phyloP scores from a whole-genome alignment of 2,329 filamentous ascomycete genomes.

The Verticillium albo-atrum region DNA sequence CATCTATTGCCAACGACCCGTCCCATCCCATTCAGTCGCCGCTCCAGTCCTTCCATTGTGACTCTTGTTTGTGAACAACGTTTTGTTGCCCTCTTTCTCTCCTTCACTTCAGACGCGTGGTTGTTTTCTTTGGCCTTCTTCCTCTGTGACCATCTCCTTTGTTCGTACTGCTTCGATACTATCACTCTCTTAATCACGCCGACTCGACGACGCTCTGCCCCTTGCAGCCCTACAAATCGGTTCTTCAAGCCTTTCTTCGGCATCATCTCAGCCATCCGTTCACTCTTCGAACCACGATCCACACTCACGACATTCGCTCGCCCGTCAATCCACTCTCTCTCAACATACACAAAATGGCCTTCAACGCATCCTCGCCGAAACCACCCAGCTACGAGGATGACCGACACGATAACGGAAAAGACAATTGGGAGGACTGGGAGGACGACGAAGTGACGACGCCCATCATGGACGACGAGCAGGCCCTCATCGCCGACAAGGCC shows the following conservation, averaged over 20 bases:
- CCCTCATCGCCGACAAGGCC: constrained; percentile 17
- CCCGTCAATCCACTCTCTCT: background rate
- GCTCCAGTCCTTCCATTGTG: background rate
- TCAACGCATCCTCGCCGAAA: background rate
- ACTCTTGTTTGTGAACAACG: background rate
- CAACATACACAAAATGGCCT: constrained; percentile 4
- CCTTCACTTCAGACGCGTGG: background rate
- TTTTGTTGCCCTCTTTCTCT: background rate
- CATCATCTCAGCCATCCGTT: background rate
- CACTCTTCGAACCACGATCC: background rate
- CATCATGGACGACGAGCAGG: constrained; percentile 31
- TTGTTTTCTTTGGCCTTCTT: background rate
- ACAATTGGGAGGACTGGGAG: constrained; percentile 53
- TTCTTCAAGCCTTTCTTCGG: background rate
- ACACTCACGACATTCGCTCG: background rate
- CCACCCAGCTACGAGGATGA: background rate
- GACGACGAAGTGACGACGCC: constrained; percentile 40
- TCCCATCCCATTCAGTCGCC: background rate
- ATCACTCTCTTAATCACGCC: background rate
- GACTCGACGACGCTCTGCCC: background rate
- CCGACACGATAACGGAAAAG: constrained; percentile 14
- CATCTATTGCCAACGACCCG: background rate
- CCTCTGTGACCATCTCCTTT: background rate
- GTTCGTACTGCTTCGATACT: background rate
- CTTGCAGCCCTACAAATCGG: background rate